Conservation (phyloP, 768 basidiomycete genomes). For the Boletus tylopilopsis region DNA sequence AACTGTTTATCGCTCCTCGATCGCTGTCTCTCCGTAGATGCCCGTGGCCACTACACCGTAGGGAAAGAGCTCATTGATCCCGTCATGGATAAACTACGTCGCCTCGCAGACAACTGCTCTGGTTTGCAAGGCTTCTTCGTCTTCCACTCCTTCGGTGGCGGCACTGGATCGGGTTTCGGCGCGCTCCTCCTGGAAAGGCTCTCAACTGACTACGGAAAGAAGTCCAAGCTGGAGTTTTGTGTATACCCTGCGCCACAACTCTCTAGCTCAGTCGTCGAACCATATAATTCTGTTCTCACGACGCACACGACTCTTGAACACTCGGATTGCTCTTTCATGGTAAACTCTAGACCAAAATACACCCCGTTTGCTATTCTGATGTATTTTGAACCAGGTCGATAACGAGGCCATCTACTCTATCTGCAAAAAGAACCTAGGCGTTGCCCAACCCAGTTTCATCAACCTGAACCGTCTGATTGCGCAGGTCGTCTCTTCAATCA, state of each 20-base stretch:
- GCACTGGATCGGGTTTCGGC: slow-evolving; percentile 98
- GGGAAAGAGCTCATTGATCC: slow-evolving; percentile 98
- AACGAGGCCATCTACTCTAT: slow-evolving; percentile 99
- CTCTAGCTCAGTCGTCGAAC: slow-evolving; percentile 96
- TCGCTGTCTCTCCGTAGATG: slow-evolving; percentile 52
- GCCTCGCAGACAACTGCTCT: slow-evolving; percentile 95
- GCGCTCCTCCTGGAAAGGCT: slow-evolving; percentile 96
- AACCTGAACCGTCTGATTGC: slow-evolving; percentile 97
- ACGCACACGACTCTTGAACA: slow-evolving; percentile 99
- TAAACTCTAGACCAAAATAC: slow-evolving; percentile 21
- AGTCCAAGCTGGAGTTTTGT: slow-evolving; percentile 97
- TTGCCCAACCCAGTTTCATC: slow-evolving; percentile 80
- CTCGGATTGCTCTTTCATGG: slow-evolving; percentile 99
- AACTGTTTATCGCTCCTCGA: slow-evolving; percentile 11
- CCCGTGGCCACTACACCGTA: slow-evolving; percentile 98
- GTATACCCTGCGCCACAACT: slow-evolving; percentile 95
- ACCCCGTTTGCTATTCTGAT: slow-evolving; percentile 3
- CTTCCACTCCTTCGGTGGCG: slow-evolving; percentile 99
- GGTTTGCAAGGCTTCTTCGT: slow-evolving; percentile 99
- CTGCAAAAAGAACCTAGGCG: slow-evolving; percentile 92
- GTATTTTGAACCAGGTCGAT: slow-evolving; percentile 61
- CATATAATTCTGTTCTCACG: slow-evolving; percentile 96
- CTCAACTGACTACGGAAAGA: slow-evolving; percentile 98
- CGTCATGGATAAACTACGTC: slow-evolving; percentile 96
- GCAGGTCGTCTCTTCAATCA: slow-evolving; percentile 97